Conservation (phyloP, 441 rosid genomes). For the Arabidopsis hybrid region DNA sequence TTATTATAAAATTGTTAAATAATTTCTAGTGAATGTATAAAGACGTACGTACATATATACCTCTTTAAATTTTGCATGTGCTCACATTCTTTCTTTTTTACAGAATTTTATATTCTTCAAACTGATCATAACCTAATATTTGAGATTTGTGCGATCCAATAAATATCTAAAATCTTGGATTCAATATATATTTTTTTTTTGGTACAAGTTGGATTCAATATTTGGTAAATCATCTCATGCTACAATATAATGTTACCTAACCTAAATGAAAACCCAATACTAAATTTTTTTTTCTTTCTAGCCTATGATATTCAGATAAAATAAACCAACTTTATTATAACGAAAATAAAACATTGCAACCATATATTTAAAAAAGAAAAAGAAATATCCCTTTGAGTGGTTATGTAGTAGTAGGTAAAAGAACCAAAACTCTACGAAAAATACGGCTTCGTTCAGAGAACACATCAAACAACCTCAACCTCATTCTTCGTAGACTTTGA, state of each 20-base stretch:
- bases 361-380: slow-evolving; percentile 10
- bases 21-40: too few species aligned
- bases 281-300: not conserved
- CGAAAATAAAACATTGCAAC: slow-evolving; percentile 1
- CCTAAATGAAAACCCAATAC: not conserved
- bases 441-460: not conserved
- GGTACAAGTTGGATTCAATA: too few species aligned
- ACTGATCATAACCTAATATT: too few species aligned
- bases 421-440: slow-evolving; percentile 24
- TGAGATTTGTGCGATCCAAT: too few species aligned
- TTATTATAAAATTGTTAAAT: too few species aligned
- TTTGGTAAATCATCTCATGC: too few species aligned
- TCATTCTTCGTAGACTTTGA: slow-evolving; percentile 32
- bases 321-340: slow-evolving; percentile 31
- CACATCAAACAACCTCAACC: slow-evolving; percentile 21
- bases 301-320: not conserved
- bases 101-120: too few species aligned
- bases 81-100: too few species aligned
- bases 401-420: slow-evolving; percentile 14
- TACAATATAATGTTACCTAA: not conserved
- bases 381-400: slow-evolving; percentile 27
- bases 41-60: too few species aligned
- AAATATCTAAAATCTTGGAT: too few species aligned
- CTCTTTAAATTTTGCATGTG: too few species aligned
- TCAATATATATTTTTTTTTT: too few species aligned